Evolutionary conservation across 2,329 filamentous ascomycete genomes (phyloP), one percentile per base, ranked within the genome.

Genomic region (Ploettnerulaceae sp.): DNA sequence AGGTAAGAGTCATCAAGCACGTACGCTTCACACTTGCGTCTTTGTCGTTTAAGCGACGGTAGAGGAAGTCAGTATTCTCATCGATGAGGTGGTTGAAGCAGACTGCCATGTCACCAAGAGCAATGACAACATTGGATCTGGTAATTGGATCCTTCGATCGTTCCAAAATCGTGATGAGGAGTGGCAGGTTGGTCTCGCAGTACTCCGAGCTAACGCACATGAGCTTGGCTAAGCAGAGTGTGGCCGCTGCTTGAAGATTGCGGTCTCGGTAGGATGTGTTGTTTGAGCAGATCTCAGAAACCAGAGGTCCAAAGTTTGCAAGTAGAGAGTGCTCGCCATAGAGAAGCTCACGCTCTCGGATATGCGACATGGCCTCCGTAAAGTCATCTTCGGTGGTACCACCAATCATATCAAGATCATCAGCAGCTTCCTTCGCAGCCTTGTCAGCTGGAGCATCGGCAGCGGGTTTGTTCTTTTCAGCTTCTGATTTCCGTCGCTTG

Each of bases 31-130:
- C 93, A 2, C 86, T 91, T 17, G 81, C 79, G 58, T 96, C 90
- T 12, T 79, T 73, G 62, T 98, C 94, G 12, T 93, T 94, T 6
- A 98, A 77, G 14, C 94, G 82, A 15, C 93, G 84, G 68, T 98
- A 98, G 32, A 98, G 69, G 72, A 97, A 98, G 65, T 98, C 93
- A 0, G 93, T 98, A 67, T 98, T 97, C 69, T 98, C 94, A 63
- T 98, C 94, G 58, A 98, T 96, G 39, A 98, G 79, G 63, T 98
- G 93, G 64, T 98, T 98, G 76, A 98, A 98, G 76, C 90, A 96
- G 17, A 98, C 93, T 0, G 94, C 94, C 93, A 98, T 98, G 64
- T 98, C 93, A 29, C 93, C 93, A 0, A 98, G 80, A 0, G 93
- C 91, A 58, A 98, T 95, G 14, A 98, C 94, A 7, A 94, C 88